Conservation (phyloP, 345 rosid species). For the Moricandia moricandioides region DNA sequence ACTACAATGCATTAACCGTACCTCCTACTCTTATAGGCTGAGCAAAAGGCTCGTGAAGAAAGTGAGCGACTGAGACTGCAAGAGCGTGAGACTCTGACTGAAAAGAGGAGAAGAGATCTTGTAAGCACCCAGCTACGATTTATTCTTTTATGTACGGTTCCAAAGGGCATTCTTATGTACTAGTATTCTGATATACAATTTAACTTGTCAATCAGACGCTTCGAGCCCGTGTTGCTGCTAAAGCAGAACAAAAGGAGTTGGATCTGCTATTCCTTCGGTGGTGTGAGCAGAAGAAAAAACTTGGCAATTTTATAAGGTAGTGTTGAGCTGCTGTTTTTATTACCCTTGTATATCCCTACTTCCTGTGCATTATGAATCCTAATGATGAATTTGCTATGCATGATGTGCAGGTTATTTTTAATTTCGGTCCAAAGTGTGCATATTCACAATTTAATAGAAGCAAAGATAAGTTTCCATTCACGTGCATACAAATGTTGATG, state of each 20-base stretch:
- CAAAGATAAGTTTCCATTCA: conserved; percentile 94
- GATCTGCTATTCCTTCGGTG: conserved; percentile 93
- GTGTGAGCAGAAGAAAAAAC: conserved; percentile 92
- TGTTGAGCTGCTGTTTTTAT: background rate
- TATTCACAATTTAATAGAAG: conserved; percentile 92
- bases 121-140: conserved; percentile 44
- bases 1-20: background rate
- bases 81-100: conserved; percentile 79
- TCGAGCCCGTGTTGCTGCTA: conserved; percentile 89
- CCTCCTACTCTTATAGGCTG: conserved; percentile 51
- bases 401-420: conserved; percentile 91
- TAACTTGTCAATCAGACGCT: conserved; percentile 53
- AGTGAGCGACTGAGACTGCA: conserved; percentile 86
- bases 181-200: conserved; percentile 22
- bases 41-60: conserved; percentile 87
- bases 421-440: conserved; percentile 98
- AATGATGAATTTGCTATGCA: conserved; percentile 19
- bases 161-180: background rate
- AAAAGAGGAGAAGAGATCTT: conserved; percentile 88
- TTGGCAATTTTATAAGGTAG: conserved; percentile 91
- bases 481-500: conserved; percentile 58
- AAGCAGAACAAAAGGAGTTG: conserved; percentile 95
- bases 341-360: background rate
- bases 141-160: background rate
- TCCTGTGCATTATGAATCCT: conserved; percentile 3